These are phyloP conservation scores for Suillus weaverae DNA, from an alignment of 768 basidiomycete genomes.

Conservation along the genomic window DNA sequence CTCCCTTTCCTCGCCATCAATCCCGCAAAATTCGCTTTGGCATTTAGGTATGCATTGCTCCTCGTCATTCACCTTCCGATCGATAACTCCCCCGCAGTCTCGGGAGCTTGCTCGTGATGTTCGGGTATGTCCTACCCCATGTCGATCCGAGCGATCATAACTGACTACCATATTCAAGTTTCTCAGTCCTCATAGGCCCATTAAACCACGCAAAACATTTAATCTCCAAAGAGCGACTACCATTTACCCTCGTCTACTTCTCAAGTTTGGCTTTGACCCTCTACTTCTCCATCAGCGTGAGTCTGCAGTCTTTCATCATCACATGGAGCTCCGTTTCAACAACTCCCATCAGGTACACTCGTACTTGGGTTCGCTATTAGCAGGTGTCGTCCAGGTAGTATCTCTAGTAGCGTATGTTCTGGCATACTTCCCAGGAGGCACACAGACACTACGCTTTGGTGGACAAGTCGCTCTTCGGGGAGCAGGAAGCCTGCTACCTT, in stretches of 20 bases:
- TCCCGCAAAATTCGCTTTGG: slow-evolving; percentile 88
- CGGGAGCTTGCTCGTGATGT: slow-evolving; percentile 93
- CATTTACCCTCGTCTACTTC: slow-evolving; percentile 84
- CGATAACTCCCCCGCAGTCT: slow-evolving; percentile 45
- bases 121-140: slow-evolving; percentile 58
- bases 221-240: slow-evolving; percentile 76
- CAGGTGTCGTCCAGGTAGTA: slow-evolving; percentile 76
- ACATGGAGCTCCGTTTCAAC: slow-evolving; percentile 2
- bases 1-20: slow-evolving; percentile 66
- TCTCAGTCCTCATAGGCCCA: slow-evolving; percentile 86
- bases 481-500: slow-evolving; percentile 77
- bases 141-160: background rate
- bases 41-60: slow-evolving; percentile 61
- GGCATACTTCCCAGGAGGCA: slow-evolving; percentile 94
- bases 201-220: slow-evolving; percentile 91
- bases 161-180: slow-evolving; percentile 41
- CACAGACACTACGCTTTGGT: slow-evolving; percentile 77
- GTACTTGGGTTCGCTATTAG: slow-evolving; percentile 82
- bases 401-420: slow-evolving; percentile 87
- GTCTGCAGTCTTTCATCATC: slow-evolving; percentile 28
- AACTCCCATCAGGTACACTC: slow-evolving; percentile 62
- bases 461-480: slow-evolving; percentile 80
- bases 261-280: slow-evolving; percentile 81
- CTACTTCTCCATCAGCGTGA: slow-evolving; percentile 87
- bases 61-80: background rate